Conservation (phyloP, 2,329 filamentous ascomycete species). For the Monosporascus sp. region DNA sequence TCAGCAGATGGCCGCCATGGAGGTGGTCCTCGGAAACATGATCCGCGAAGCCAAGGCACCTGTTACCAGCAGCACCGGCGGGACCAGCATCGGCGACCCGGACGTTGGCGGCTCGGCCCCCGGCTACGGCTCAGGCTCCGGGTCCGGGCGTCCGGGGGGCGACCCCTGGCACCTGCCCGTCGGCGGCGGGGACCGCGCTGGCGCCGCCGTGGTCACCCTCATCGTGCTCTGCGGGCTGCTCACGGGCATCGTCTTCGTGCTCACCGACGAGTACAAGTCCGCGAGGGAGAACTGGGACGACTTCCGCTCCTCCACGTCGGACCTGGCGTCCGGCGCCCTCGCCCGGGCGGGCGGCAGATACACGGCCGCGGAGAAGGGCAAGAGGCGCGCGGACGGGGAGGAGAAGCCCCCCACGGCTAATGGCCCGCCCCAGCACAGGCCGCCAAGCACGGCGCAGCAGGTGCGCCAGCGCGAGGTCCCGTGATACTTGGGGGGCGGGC, state of each 20-base stretch:
- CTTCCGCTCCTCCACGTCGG: slow-evolving; percentile 10
- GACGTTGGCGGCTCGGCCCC: slow-evolving; percentile 41
- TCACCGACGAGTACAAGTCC: slow-evolving; percentile 39
- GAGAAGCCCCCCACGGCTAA: neutral
- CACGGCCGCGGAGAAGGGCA: neutral
- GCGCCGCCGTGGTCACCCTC: slow-evolving; percentile 60
- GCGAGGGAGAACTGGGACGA: slow-evolving; percentile 18
- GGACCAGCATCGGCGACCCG: slow-evolving; percentile 44
- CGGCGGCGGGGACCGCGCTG: slow-evolving; percentile 59
- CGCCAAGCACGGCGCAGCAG: too few relatives aligned
- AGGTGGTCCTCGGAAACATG: slow-evolving; percentile 58
- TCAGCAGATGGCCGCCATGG: slow-evolving; percentile 65
- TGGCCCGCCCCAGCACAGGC: neutral
- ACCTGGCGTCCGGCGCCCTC: neutral
- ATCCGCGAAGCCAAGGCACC: slow-evolving; percentile 37
- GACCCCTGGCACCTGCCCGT: slow-evolving; percentile 27
- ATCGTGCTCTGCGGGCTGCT: slow-evolving; percentile 49
- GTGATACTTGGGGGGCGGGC: too few relatives aligned
- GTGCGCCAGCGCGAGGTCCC: too few relatives aligned
- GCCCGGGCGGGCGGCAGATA: neutral
- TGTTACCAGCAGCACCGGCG: slow-evolving; percentile 38
- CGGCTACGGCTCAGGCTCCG: slow-evolving; percentile 20
- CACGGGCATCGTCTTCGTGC: slow-evolving; percentile 44
- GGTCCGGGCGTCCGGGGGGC: slow-evolving; percentile 13
- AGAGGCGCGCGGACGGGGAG: neutral